Evolutionary conservation across 495 filamentous ascomycete species (phyloP), one percentile per base, ranked within the genome.

Genomic region (Rusavskia elegans): DNA sequence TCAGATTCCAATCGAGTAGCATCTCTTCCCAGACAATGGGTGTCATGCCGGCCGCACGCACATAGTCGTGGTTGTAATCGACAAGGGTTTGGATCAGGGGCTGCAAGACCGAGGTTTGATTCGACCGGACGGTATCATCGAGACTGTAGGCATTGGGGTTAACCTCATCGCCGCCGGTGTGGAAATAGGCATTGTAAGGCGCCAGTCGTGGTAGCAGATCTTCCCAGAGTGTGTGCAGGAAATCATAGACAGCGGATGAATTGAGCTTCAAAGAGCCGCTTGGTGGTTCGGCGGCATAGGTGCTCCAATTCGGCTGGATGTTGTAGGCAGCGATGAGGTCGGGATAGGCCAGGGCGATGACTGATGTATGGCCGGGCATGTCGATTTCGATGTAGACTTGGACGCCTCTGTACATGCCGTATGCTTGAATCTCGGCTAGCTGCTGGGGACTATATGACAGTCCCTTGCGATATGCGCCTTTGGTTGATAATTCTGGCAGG

Each of bases 11-110:
- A 21, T 76, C 68, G 11, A 86, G 68, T 2, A 85, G 72, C 70
- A 86, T 85, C 62, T 92, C 86, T 64, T 92, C 86, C 86, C 86
- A 92, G 6, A 83, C 78, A 14, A 90, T 68, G 2, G 84, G 84
- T 10, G 73, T 74, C 57, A 89, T 64, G 14, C 80, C 80, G 1
- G 72, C 68, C 19, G 66, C 64, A 23, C 73, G 62, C 9, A 89
- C 70, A 17, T 77, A 71, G 36, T 58, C 64, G 57, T 87, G 84
- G 56, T 76, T 77, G 53, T 71, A 67, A 59, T 85, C 75, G 53
- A 88, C 63, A 58, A 89, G 84, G 49, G 72, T 72, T 59, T 90
- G 85, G 51, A 92, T 68, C 16, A 87, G 70, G 10, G 84, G 82
- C 59, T 75, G 73, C 19, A 92, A 66, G 9, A 87, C 74, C 0